Base-by-base conservation (phyloP, 169 alveolate species). In the Perkinsus marinus region DNA sequence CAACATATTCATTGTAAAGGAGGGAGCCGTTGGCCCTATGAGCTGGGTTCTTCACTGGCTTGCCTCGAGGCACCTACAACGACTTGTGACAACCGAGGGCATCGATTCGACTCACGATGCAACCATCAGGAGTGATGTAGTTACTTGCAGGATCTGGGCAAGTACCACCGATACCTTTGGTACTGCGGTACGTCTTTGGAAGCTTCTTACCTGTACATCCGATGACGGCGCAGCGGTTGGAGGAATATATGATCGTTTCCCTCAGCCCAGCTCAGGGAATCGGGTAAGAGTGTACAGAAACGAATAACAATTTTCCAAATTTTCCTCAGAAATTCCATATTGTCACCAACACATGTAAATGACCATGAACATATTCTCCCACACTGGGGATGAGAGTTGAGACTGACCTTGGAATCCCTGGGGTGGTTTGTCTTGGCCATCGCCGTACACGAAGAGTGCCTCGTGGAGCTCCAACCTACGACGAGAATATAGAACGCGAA, bases 1-100 rank as follows among this genome's bases (percentile, higher is more conserved):
- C 96, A 43, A 96, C 95, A 92, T 92, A 96, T 90, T 96, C 98
- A 91, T 95, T 95, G 92, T 96, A 94, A 39, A 92, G 68, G n/a
- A 94, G 92, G 36, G 95, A 91, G 7, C 95, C 96, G n/a, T 94
- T 92, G n/a, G 94, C 91, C 19, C 47, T 57, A 30, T 57, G 22
- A 0, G 26, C 79, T 13, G 79, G 79, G 94, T 92, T 92, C 9
- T 57, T 57, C 26, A 57, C 79, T 6, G 79, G 79, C 34, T 57
- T 57, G 34, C 79, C 79, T 57, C 79, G 79, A 57, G 79, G 79
- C 30, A 57, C 79, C 79, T 57, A 16, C 79, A 57, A 13, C 9
- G 34, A 26, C 7, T 19, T 7, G 22, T 57, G 36, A 26, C 26
- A 26, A 13, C 26, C 7, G 0, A 57, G 79, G 22, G 79, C 79